Conservation (phyloP, 2,329 filamentous ascomycete genomes). For the Colletotrichum horii region DNA sequence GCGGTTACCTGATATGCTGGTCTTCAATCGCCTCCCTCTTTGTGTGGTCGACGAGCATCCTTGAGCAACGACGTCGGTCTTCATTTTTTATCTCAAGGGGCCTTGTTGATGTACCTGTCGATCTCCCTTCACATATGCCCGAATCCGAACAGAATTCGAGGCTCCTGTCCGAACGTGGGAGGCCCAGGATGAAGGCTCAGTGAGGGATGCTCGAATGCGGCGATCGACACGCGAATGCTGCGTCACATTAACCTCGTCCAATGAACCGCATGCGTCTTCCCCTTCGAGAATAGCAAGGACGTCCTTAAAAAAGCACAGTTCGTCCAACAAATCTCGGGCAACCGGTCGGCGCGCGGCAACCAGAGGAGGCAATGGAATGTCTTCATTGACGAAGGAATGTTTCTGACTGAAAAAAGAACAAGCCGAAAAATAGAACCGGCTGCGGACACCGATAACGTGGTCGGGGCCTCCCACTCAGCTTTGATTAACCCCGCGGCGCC, state of each 20-base stretch:
- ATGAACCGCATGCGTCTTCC: background rate
- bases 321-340: background rate
- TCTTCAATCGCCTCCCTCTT: background rate
- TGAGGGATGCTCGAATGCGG: conserved; percentile 5
- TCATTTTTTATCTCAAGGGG: background rate
- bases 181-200: background rate
- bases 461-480: background rate
- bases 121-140: conserved; percentile 7
- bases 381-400: conserved; percentile 2
- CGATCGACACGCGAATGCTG: conserved; percentile 13
- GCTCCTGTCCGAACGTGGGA: background rate
- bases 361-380: background rate
- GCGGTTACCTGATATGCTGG: background rate
- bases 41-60: background rate
- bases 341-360: conserved; percentile 2
- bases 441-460: conserved; percentile 1
- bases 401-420: background rate
- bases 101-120: conserved; percentile 13
- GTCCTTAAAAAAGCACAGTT: background rate
- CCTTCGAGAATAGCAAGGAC: background rate
- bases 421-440: background rate
- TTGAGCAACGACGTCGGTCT: background rate
- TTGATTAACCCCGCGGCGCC: conserved; percentile 19
- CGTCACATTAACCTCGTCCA: background rate
- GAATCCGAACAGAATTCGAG: background rate